Evolutionary conservation across 2,329 filamentous ascomycete genomes (phyloP), one percentile per base, ranked within the genome.

Genomic region (Alternaria metachromatica): DNA sequence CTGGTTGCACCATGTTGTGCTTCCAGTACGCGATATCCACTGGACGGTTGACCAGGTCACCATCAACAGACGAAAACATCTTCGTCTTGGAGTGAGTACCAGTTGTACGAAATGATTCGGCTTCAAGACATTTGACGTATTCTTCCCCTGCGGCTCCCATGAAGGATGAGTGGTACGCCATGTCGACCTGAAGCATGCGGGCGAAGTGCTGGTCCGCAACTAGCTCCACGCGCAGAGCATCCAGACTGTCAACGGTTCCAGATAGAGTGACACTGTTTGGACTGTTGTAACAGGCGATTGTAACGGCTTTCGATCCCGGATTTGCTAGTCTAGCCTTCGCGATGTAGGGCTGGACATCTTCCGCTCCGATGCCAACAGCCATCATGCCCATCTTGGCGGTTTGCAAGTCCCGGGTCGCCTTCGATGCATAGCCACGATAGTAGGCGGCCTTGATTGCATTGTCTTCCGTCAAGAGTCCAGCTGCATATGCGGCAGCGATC

Each of bases 221-320:
- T 7, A 65, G 4, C 44, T 21, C 4, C 3, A 55, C 26, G 8
- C 15, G 9, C 3, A 62, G 4, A 10, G 77, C 73, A 49, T 75
- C 62, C 8, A 84, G 75, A 6, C 76, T 80, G 57, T 76, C 72
- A 0, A 44, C 55, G 60, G 83, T 79, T 1, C 25, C 57, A n/a
- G 25, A 44, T 26, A 54, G 50, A 20, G 55, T 43, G 12, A 54
- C 18, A 48, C 76, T 81, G 0, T 65, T 55, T 1, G 79, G 73
- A 7, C 75, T 75, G 65, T 84, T 84, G 46, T 66, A 58, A 28
- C 64, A 67, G 12, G 69, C 69, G 21, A 60, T 25, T 20, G 18
- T 51, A n/a, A 30, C 20, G 11, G 9, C 11, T 15, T 33, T 33
- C 30, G 30, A 33, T 33, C 30, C 30, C 12, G 30, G 30, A 33